These are phyloP conservation scores for Talaromyces sp. DNA, from an alignment of 2,329 filamentous ascomycete genomes.

Conservation along the genomic window DNA sequence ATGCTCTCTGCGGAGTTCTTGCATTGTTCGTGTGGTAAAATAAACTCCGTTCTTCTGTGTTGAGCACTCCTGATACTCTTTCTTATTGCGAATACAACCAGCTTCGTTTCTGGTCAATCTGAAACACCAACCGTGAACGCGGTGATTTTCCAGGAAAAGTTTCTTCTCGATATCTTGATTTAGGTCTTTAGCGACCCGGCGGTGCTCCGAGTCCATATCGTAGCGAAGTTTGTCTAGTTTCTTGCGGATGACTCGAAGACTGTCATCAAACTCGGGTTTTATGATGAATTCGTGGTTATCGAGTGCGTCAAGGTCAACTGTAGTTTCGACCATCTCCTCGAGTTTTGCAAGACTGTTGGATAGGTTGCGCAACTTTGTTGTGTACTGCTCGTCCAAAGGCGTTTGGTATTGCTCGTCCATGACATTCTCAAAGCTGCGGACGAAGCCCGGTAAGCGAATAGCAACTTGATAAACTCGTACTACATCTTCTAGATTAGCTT, in stretches of 20 bases:
- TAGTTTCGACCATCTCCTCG: slow-evolving; percentile 98
- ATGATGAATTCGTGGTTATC: slow-evolving; percentile 99
- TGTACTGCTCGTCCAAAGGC: slow-evolving; percentile 82
- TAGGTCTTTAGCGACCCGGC: slow-evolving; percentile 72
- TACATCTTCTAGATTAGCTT: slow-evolving; percentile 91
- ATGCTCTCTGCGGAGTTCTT: slow-evolving; percentile 79
- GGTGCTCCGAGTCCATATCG: slow-evolving; percentile 81
- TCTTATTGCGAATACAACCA: slow-evolving; percentile 87
- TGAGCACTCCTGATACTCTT: slow-evolving; percentile 86
- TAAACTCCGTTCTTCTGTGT: slow-evolving; percentile 99
- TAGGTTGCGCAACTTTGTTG: slow-evolving; percentile 71
- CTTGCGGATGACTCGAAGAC: slow-evolving; percentile 79
- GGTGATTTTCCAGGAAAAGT: slow-evolving; percentile 94
- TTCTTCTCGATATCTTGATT: slow-evolving; percentile 96
- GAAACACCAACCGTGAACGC: slow-evolving; percentile 95
- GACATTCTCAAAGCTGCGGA: slow-evolving; percentile 82
- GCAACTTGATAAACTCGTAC: slow-evolving; percentile 93
- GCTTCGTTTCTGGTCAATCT: slow-evolving; percentile 87
- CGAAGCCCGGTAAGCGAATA: slow-evolving; percentile 84
- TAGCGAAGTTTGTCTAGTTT: slow-evolving; percentile 80
- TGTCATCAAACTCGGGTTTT: slow-evolving; percentile 95
- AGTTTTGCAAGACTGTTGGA: slow-evolving; percentile 78
- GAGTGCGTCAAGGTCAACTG: slow-evolving; percentile 89
- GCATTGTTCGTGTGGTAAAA: slow-evolving; percentile 83
- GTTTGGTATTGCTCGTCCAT: slow-evolving; percentile 94